These are phyloP conservation scores for Dipteronia sinensis DNA, from an alignment of 345 rosid species.

Conservation along the genomic window DNA sequence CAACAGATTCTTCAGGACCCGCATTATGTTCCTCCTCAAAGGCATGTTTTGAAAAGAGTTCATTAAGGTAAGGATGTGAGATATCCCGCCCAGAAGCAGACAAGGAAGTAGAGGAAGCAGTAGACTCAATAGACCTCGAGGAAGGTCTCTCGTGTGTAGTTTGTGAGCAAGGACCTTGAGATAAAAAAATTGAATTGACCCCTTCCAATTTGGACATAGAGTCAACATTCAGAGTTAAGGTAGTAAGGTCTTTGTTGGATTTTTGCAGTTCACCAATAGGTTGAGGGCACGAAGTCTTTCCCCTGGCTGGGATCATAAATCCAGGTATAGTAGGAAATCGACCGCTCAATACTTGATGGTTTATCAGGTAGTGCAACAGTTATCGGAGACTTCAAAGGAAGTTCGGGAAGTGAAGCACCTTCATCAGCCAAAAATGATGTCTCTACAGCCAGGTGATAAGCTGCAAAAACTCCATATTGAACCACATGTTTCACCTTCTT, in stretches of 20 bases:
- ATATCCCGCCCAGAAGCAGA: conserved; percentile 23
- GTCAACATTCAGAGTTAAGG: conserved; percentile 32
- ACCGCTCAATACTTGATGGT: conserved; percentile 67
- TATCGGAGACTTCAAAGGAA: conserved; percentile 77
- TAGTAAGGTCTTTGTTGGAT: conserved; percentile 25
- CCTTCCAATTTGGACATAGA: conserved; percentile 32
- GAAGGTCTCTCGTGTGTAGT: conserved; percentile 15
- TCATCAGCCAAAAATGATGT: conserved; percentile 97
- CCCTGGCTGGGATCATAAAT: conserved; percentile 46
- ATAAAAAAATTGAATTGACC: conserved; percentile 34
- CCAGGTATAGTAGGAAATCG: conserved; percentile 93
- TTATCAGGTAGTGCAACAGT: conserved; percentile 90
- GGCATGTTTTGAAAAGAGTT: conserved; percentile 25
- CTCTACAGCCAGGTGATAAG: conserved; percentile 97
- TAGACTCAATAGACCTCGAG: conserved; percentile 18
- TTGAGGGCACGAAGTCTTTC: conserved; percentile 45
- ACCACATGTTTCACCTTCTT: conserved; percentile 96
- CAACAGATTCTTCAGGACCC: conserved; percentile 38
- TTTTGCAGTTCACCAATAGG: conserved; percentile 44
- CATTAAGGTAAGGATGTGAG: conserved; percentile 18
- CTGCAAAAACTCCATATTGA: conserved; percentile 98
- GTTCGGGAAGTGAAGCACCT: conserved; percentile 94
- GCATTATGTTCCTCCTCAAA: conserved; percentile 33
- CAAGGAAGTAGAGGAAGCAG: conserved; percentile 26
- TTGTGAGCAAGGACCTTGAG: conserved; percentile 24